Percentiles rank a stretch among this genome's conserved stretches.
Evolutionary conservation across 306 rosid genomes (phyloP).

Genomic region (Cicer cuneatum): DNA sequence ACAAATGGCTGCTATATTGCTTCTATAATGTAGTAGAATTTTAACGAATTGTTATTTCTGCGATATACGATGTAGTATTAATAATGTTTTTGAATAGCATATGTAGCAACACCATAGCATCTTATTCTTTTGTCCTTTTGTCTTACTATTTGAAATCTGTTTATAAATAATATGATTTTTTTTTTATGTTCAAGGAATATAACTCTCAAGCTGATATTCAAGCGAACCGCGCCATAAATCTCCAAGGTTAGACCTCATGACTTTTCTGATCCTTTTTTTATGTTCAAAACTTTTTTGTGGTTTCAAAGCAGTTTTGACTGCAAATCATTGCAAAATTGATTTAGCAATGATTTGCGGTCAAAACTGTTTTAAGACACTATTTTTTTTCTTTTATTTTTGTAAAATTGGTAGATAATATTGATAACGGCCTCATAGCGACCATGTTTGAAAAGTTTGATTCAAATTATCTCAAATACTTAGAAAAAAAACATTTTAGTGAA

Average conservation of each 20-base stretch:
- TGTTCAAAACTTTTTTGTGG: too few species aligned
- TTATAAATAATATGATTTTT: slow-evolving; percentile 7
- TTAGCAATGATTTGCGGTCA: slow-evolving; percentile 8
- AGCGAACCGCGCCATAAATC: slow-evolving; percentile 72
- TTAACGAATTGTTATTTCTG: too few species aligned
- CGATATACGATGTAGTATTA: too few species aligned
- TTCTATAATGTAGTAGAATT: too few species aligned
- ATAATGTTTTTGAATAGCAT: too few species aligned
- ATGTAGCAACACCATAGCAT: too few species aligned
- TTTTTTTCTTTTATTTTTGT: neutral
- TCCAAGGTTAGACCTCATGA: slow-evolving; percentile 57
- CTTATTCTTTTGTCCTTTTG: neutral
- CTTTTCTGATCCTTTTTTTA: neutral
- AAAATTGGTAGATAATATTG: too few species aligned
- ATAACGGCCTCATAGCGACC: too few species aligned
- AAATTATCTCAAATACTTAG: too few species aligned
- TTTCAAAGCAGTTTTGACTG: slow-evolving; percentile 3
- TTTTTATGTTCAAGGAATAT: slow-evolving; percentile 58
- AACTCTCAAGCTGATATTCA: slow-evolving; percentile 80
- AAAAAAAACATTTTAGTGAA: too few species aligned
- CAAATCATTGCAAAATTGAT: neutral
- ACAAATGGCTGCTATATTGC: too few species aligned
- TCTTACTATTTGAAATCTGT: slow-evolving; percentile 21
- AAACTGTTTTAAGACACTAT: neutral
- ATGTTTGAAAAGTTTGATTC: too few species aligned